Conservation (phyloP, 2,329 filamentous ascomycete species). For the Sporothrix schenckii region DNA sequence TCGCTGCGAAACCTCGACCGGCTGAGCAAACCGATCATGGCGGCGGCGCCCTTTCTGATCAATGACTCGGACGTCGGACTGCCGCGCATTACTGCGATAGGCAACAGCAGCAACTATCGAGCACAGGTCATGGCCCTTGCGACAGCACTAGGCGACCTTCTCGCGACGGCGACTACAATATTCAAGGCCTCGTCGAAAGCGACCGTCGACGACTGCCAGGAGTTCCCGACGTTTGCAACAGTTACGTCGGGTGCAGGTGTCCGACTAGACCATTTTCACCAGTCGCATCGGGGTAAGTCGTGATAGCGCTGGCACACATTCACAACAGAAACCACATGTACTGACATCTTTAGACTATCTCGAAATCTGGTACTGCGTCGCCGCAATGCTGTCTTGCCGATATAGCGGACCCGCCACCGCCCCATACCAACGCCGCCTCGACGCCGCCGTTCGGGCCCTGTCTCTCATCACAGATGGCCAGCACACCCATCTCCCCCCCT, state of each 20-base stretch:
- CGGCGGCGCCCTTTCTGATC: constrained; percentile 15
- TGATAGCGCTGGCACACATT: neutral
- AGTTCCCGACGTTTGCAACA: neutral
- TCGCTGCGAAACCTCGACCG: constrained; percentile 23
- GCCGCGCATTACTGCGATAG: neutral
- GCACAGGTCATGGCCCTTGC: constrained; percentile 19
- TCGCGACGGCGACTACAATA: constrained; percentile 12
- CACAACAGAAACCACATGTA: neutral
- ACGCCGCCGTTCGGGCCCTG: neutral
- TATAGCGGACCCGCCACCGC: constrained; percentile 2
- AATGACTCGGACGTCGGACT: constrained; percentile 15
- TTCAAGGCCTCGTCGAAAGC: constrained; percentile 19
- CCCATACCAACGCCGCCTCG: constrained; percentile 12
- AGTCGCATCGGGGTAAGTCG: neutral
- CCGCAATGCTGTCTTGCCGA: constrained; percentile 14
- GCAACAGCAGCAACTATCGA: neutral
- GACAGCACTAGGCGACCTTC: neutral
- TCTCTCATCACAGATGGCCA: neutral
- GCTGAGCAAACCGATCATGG: constrained; percentile 25
- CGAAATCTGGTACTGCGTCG: constrained; percentile 26
- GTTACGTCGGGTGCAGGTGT: neutral
- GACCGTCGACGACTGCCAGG: constrained; percentile 20
- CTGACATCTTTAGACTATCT: constrained; percentile 3
- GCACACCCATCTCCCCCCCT: neutral
- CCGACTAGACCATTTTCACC: neutral